Conservation (phyloP, 257 asterid species). For the Euphrasia confusa region DNA sequence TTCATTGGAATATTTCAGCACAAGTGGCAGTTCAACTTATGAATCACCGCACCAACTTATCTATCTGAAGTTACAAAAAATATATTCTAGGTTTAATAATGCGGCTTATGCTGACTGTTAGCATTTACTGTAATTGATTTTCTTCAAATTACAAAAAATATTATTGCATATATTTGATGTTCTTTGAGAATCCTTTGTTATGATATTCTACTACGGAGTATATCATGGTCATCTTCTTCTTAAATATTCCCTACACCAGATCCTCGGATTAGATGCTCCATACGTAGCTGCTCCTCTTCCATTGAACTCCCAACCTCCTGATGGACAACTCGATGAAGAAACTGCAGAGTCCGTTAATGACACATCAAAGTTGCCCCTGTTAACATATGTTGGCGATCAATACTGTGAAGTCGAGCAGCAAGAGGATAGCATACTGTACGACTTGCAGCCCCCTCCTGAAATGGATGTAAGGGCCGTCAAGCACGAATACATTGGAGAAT, state of each 20-base stretch:
- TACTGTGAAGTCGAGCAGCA: conserved; percentile 33
- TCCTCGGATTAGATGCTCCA: conserved; percentile 54
- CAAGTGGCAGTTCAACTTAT: not conserved
- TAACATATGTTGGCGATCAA: conserved; percentile 27
- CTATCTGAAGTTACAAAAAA: no score
- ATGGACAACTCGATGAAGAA: conserved; percentile 40
- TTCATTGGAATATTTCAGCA: not conserved
- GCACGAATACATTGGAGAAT: conserved; percentile 72
- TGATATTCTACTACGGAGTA: not conserved
- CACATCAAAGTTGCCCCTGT: conserved; percentile 24
- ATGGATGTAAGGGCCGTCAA: conserved; percentile 45
- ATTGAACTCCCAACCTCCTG: conserved; percentile 31
- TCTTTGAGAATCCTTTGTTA: not conserved
- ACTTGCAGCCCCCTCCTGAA: conserved; percentile 40
- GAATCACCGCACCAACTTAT: no score
- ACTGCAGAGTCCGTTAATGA: conserved; percentile 38
- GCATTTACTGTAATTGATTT: conserved; percentile 1
- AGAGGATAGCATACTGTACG: conserved; percentile 35
- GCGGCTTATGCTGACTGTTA: no score
- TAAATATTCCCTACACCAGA: conserved; percentile 37
- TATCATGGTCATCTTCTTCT: conserved; percentile 2
- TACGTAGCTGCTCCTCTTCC: conserved; percentile 37
- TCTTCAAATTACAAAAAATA: not conserved
- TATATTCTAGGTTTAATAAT: not conserved
- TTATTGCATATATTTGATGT: not conserved